Evolutionary conservation across 192 early-diverging fungal genomes (phyloP), one percentile per base, ranked within the genome.

Genomic region (Backusella liffmaniae): DNA sequence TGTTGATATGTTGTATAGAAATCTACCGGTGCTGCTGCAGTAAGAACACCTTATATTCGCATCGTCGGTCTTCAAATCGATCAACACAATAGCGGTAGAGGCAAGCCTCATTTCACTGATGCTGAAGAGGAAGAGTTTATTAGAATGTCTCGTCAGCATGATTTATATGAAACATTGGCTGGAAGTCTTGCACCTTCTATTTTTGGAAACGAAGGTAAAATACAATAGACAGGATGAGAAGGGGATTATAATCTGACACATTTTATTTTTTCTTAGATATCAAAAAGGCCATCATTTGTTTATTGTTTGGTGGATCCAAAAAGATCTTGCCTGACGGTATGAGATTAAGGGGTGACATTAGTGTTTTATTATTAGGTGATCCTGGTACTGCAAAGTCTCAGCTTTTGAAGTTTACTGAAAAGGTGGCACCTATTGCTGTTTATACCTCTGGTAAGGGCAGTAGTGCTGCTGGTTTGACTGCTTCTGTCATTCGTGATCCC

Each of bases 391-490:
- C 98, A 53, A 99, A 99, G 84, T 93, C 91, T 8, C 98, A 99
- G 84, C 88, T 99, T 73, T 88, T 99, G 26, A 99, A 99, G 84
- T 99, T 99, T 91, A 95, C 97, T 13, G 95, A 98, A 78, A 94
- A 96, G 87, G 96, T 96, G 30, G 95, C 98, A 15, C 98, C 98
- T 0, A 97, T 98, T 73, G 95, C 96, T 13, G 96, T 99, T 51
- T 99, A 99, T 85, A 99, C 98, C 26, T 98, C 97, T 32, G 98
- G 98, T 56, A 99, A 99, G 83, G 98, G 98, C 67, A 95, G 94
- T 83, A 95, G 93, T 84, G 98, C 98, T 39, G 98, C 98, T 15
- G 98, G 98, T 91, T 85, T 99, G 84, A 99, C 98, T 35, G 98
- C 98, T 5, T 96, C 96, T 29, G 98, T 99, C 6, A 93, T 96